Conservation (phyloP, 2,329 filamentous ascomycete genomes). For the Alternaria sp. region DNA sequence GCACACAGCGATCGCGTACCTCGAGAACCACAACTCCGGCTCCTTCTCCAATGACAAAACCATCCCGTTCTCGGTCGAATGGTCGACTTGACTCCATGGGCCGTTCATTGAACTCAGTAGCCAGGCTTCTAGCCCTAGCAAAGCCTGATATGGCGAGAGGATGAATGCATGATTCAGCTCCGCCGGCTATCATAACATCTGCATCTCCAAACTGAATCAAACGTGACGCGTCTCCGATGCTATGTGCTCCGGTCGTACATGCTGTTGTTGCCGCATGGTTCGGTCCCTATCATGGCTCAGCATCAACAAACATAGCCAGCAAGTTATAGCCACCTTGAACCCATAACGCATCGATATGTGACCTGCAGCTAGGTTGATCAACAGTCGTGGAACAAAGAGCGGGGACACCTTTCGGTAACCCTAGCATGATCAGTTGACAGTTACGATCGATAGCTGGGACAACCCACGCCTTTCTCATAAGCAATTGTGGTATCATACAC, state of each 20-base stretch:
- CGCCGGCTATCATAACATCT: slow-evolving; percentile 94
- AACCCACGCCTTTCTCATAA: slow-evolving; percentile 73
- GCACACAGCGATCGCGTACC: slow-evolving; percentile 44
- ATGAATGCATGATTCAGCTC: slow-evolving; percentile 93
- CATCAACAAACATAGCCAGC: not conserved
- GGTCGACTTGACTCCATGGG: slow-evolving; percentile 79
- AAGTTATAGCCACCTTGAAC: slow-evolving; percentile 61
- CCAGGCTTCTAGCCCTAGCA: slow-evolving; percentile 82
- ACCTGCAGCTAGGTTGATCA: slow-evolving; percentile 94
- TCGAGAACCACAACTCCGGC: slow-evolving; percentile 88
- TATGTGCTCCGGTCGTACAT: slow-evolving; percentile 94
- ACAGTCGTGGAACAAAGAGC: slow-evolving; percentile 86
- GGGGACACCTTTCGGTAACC: slow-evolving; percentile 94
- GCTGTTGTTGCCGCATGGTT: slow-evolving; percentile 94
- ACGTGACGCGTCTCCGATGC: slow-evolving; percentile 90
- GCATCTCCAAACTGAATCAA: slow-evolving; percentile 92
- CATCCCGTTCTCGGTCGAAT: slow-evolving; percentile 79
- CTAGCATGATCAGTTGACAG: slow-evolving; percentile 53
- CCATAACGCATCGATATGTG: slow-evolving; percentile 94
- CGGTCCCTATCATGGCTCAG: slow-evolving; percentile 66
- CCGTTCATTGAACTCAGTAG: slow-evolving; percentile 77
- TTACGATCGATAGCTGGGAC: too few species aligned
- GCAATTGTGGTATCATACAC: slow-evolving; percentile 83
- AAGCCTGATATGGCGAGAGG: slow-evolving; percentile 93
- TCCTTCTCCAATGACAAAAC: slow-evolving; percentile 93